Base-by-base conservation (phyloP, 441 rosid genomes). In the Gossypium schwendimanii region DNA sequence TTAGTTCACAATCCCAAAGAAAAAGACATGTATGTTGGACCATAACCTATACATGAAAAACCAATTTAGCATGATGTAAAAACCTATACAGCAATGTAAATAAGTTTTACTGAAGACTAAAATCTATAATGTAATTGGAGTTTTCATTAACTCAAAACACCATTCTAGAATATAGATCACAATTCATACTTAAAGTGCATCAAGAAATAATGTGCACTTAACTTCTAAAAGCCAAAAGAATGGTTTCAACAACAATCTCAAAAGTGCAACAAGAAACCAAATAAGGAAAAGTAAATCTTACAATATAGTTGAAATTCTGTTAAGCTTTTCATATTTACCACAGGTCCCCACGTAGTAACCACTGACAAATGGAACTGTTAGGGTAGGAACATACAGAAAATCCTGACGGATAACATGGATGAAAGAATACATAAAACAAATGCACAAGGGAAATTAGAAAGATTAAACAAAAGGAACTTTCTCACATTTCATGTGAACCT, bases 41-140 rank as follows among this genome's bases (percentile, higher is more conserved):
- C 50, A 36, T 60, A 72, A 52, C 71, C 81, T 49, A 47, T 67
- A n/a, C 15, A 24, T 67, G 71, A 69, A 24, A 47, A 49, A 24
- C 58, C 44, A 24, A 26, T 24, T n/a, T 26, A 67, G 20, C 4
- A 50, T 14, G 18, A 24, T 23, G 17, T n/a, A 60, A 4, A 4
- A 59, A 59, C 18, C 44, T 28, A 60, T 6, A 28, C 3, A 1
- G 41, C 39, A 59, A 59, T 28, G 20, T 18, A 28, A 10, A 14
- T 0, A 49, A 26, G 71, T 7, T 44, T 47, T 65, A 11, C 2
- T 1, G 2, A 24, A 68, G 18, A 49, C 47, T 4, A n/a, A 24
- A 53, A 24, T 24, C 11, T 23, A 23, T 66, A 14, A 3, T 24
- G 71, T 23, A 49, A n/a, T 6, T 7, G 24, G 11, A 63, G 52